Evolutionary conservation across 345 rosid genomes (phyloP).

Genomic region (Bretschneidera sinensis): DNA sequence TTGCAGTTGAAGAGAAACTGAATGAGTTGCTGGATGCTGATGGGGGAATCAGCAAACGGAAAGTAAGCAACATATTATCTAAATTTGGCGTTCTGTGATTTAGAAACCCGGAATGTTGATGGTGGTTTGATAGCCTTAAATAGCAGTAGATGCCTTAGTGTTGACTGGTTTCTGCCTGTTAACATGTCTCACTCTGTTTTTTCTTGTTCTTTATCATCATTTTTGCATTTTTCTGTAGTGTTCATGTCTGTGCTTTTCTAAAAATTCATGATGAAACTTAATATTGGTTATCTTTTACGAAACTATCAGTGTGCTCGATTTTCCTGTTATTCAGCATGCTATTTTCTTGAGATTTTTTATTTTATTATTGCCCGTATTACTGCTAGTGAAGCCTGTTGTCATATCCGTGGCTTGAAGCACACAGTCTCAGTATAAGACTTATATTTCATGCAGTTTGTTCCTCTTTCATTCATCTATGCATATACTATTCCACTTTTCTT

Average conservation of each 20-base stretch:
- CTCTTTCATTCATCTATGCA: neutral
- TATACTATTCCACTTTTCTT: constrained; percentile 11
- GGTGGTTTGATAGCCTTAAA: neutral
- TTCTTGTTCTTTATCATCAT: constrained; percentile 6
- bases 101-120: neutral
- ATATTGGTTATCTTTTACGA: neutral
- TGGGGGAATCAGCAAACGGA: constrained; percentile 90
- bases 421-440: constrained; percentile 6
- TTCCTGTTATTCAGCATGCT: constrained; percentile 10
- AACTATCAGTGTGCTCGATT: neutral
- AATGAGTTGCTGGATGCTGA: constrained; percentile 89
- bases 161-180: constrained; percentile 3
- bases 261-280: neutral
- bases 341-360: constrained; percentile 1
- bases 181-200: constrained; percentile 1
- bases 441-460: neutral
- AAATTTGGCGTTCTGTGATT: neutral
- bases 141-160: neutral
- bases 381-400: neutral
- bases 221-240: constrained; percentile 4
- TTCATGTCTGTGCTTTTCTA: neutral
- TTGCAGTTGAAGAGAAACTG: constrained; percentile 91
- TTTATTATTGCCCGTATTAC: neutral
- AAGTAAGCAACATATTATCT: constrained; percentile 44
- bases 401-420: constrained; percentile 6